phyloP scores from a whole-genome alignment of 2,329 filamentous ascomycete species.

The Paraconiothyrium sp. region DNA sequence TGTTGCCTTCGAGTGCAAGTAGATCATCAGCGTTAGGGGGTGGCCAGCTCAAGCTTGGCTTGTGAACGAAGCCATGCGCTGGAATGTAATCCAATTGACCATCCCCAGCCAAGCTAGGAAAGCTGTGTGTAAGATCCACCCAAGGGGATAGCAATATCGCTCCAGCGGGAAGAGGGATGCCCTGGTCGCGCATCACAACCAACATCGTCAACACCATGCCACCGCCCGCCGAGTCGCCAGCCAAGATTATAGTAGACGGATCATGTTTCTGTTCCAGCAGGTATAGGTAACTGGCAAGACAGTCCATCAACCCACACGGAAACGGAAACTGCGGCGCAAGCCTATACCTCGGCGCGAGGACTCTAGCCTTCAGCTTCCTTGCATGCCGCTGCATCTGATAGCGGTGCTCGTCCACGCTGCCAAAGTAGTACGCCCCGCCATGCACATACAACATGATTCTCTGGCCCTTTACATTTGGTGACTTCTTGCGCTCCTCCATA shows the following conservation, averaged over 20 bases:
- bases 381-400: constrained; percentile 98
- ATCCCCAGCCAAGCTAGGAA: constrained; percentile 83
- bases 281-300: constrained; percentile 85
- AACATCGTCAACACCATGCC: constrained; percentile 87
- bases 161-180: constrained; percentile 85
- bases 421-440: constrained; percentile 94
- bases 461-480: constrained; percentile 64
- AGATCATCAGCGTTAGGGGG: constrained; percentile 83
- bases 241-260: constrained; percentile 83
- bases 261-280: constrained; percentile 76
- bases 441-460: constrained; percentile 94
- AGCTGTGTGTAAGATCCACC: constrained; percentile 95
- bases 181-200: constrained; percentile 82
- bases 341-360: constrained; percentile 86
- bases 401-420: constrained; percentile 94
- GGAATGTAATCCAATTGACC: constrained; percentile 88
- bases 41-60: constrained; percentile 90
- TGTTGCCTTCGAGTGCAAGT: constrained; percentile 56
- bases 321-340: constrained; percentile 95
- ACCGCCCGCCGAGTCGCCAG: constrained; percentile 91
- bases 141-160: constrained; percentile 92
- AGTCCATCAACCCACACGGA: constrained; percentile 90
- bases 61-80: constrained; percentile 85
- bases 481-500: constrained; percentile 74
- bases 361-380: constrained; percentile 87